Evolutionary conservation across 2,329 filamentous ascomycete genomes (phyloP).

Genomic region (Penicillium expansum): DNA sequence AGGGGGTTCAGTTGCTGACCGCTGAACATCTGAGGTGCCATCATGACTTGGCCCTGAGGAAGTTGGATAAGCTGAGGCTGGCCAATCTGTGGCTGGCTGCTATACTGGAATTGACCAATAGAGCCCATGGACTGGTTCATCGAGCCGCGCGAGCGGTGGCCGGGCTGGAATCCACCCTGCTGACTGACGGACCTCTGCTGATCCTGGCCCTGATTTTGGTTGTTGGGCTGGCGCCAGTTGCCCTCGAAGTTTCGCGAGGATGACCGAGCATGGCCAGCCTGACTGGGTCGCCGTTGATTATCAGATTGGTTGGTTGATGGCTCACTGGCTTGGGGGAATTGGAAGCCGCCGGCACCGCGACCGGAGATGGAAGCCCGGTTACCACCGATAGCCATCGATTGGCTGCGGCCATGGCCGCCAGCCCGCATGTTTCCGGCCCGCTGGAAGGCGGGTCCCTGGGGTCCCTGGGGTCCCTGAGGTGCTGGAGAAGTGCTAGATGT

Average conservation of each 20-base stretch:
- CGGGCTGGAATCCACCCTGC: constrained; percentile 79
- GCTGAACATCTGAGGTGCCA: constrained; percentile 79
- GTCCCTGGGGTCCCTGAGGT: constrained; percentile 61
- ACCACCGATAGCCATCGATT: constrained; percentile 54
- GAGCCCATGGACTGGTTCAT: constrained; percentile 81
- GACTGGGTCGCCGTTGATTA: constrained; percentile 72
- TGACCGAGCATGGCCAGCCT: constrained; percentile 71
- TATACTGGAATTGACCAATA: constrained; percentile 83
- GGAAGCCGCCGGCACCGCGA: constrained; percentile 69
- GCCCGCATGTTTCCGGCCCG: constrained; percentile 87
- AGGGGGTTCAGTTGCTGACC: constrained; percentile 84
- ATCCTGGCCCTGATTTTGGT: constrained; percentile 46
- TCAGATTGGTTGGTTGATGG: constrained; percentile 58
- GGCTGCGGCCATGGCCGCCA: constrained; percentile 56
- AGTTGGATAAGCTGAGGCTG: constrained; percentile 87
- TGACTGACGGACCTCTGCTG: constrained; percentile 63
- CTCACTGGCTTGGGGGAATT: constrained; percentile 60
- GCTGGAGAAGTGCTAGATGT: constrained; percentile 46
- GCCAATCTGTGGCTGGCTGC: constrained; percentile 45
- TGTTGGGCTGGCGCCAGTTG: constrained; percentile 88
- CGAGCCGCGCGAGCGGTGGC: constrained; percentile 81
- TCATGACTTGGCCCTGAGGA: constrained; percentile 75
- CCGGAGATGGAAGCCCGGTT: constrained; percentile 63
- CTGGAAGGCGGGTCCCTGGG: constrained; percentile 61
- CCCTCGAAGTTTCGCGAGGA: constrained; percentile 93